phyloP scores from a whole-genome alignment of 176 grass and related monocot genomes.

The Elaeis guineensis region DNA sequence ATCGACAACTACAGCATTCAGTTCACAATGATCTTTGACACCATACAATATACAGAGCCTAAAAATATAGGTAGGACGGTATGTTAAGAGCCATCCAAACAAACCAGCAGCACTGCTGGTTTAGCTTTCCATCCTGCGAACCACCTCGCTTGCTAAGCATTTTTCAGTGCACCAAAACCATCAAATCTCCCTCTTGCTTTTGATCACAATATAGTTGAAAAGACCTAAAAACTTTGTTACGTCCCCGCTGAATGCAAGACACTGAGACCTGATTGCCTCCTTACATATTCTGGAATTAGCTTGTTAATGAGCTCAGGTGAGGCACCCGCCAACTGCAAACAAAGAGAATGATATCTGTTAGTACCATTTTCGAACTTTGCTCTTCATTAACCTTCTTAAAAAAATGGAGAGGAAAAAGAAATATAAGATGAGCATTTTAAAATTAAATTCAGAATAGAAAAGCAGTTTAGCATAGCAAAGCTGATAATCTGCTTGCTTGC shows the following conservation, averaged over 20 bases:
- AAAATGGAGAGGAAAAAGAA: too few species aligned
- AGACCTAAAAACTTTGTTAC: background rate
- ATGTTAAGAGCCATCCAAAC: background rate
- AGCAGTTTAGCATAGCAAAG: conserved; percentile 17
- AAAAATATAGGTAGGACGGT: background rate
- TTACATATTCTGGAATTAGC: conserved; percentile 69
- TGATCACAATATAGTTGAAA: too few species aligned
- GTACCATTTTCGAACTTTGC: background rate
- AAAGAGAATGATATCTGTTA: background rate
- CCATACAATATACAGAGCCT: background rate
- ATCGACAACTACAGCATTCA: background rate
- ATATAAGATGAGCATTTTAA: too few species aligned
- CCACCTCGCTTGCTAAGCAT: background rate
- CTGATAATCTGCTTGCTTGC: background rate
- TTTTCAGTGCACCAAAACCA: background rate
- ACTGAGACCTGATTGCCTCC: conserved; percentile 53
- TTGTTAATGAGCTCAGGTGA: conserved; percentile 61
- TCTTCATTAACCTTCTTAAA: background rate
- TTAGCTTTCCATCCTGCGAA: background rate
- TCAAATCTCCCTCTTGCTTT: background rate
- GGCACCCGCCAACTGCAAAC: conserved; percentile 57
- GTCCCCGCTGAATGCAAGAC: conserved; percentile 31
- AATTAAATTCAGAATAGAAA: background rate
- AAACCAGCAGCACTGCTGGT: background rate
- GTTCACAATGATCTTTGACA: background rate